These are phyloP conservation scores for Aspergillus luchuensis DNA, from an alignment of 2,329 filamentous ascomycete species.

Conservation along the genomic window DNA sequence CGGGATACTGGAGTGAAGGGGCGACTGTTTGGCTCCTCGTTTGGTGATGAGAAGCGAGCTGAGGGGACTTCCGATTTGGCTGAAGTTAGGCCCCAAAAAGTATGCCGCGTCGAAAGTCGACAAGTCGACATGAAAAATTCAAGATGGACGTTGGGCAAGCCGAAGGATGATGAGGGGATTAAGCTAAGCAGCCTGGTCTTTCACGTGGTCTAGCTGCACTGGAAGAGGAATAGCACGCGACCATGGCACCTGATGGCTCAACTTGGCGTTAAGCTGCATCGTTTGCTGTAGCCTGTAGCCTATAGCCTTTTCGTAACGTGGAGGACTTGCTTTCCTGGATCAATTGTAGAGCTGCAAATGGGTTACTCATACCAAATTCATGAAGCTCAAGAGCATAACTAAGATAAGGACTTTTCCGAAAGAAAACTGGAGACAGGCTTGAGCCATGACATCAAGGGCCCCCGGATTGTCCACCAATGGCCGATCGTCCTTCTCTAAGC, in stretches of 20 bases:
- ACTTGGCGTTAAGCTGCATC: neutral
- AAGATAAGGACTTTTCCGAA: neutral
- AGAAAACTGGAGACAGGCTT: neutral
- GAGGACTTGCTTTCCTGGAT: neutral
- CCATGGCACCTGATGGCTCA: neutral
- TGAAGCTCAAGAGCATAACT: neutral
- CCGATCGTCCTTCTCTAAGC: constrained; percentile 9
- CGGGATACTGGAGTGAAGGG: neutral
- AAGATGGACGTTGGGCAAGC: neutral
- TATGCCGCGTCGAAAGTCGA: neutral
- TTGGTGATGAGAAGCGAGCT: neutral
- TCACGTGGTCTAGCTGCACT: constrained; percentile 8
- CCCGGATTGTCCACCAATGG: constrained; percentile 29
- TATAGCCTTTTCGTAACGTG: neutral
- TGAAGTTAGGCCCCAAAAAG: neutral
- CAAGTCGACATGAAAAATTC: neutral
- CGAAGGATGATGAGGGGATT: neutral
- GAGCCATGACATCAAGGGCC: constrained; percentile 2
- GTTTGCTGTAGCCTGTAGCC: neutral
- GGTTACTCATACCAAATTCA: neutral
- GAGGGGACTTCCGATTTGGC: neutral
- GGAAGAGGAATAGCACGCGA: constrained; percentile 1
- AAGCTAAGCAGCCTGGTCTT: neutral
- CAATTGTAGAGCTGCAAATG: neutral
- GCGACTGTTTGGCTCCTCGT: neutral